Percentiles rank a stretch among this genome's conserved stretches.
phyloP scores from a whole-genome alignment of 768 basidiomycete genomes.

The Suillus spraguei region DNA sequence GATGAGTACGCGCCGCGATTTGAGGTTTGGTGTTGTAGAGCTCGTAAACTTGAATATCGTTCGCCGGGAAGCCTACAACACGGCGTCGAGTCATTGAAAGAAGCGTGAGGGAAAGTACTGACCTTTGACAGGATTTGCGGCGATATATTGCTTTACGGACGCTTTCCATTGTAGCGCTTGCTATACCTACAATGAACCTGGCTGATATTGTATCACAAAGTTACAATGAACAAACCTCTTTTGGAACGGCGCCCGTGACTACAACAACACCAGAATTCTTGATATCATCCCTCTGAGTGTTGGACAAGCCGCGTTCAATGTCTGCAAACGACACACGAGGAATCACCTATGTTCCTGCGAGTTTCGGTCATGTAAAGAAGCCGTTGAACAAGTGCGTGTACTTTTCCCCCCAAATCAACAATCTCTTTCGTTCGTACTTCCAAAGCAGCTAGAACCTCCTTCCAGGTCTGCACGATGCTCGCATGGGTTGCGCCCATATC shows the following conservation, averaged over 20 bases:
- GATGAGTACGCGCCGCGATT: constrained; percentile 69
- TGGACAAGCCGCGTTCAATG: constrained; percentile 48
- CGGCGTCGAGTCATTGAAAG: not conserved
- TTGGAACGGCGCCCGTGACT: constrained; percentile 56
- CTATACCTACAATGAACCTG: constrained; percentile 27
- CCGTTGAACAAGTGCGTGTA: constrained; percentile 26
- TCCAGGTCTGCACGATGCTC: constrained; percentile 52
- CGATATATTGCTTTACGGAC: constrained; percentile 55
- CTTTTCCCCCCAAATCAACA: constrained; percentile 45
- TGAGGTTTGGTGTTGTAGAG: constrained; percentile 71
- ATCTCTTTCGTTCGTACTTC: constrained; percentile 51
- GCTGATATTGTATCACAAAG: constrained; percentile 25
- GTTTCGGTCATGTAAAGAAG: not conserved
- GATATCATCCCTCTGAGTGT: constrained; percentile 44
- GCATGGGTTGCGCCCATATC: constrained; percentile 30
- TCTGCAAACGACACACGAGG: constrained; percentile 50
- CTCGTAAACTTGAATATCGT: constrained; percentile 74
- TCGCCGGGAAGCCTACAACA: constrained; percentile 59
- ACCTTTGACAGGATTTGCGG: constrained; percentile 57
- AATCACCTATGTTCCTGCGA: constrained; percentile 42
- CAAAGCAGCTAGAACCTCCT: constrained; percentile 52
- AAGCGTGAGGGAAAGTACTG: not conserved
- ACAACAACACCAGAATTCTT: constrained; percentile 57
- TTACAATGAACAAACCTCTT: constrained; percentile 41
- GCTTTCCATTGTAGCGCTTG: constrained; percentile 64